Evolutionary conservation across 139 green algal species (phyloP), one percentile per base, ranked within the genome.

Genomic region (Tetraselmis chui): DNA sequence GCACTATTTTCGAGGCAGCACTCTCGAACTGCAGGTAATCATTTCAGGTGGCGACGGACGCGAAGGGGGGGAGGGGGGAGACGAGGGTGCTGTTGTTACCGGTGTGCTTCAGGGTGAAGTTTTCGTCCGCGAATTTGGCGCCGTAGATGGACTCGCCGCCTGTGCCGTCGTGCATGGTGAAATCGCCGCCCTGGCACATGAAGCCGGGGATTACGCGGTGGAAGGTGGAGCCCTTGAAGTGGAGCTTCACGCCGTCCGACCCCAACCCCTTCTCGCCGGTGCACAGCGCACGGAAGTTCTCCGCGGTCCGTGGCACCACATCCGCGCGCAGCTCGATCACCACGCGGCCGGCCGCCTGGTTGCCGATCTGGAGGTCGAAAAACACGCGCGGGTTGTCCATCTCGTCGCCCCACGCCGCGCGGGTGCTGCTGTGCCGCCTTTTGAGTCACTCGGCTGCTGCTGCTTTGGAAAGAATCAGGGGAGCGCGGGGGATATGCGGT

Each of bases 81-180:
- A 25, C 18, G 45, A 18, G 45, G 45, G 45, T 5, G 45, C 11
- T 5, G 11, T 25, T 25, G 11, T 67, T 18, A 18, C 45, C 81
- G 1, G 82, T 85, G 82, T 93, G 89, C 81, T 88, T 85, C 1
- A 89, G 29, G 2, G 59, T 77, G 77, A 93, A 93, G 80, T 90
- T 90, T 75, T 90, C 85, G n/a, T 89, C 84, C 1, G 80, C 45
- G 30, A 90, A 93, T n/a, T 75, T 87, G 1, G 24, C 25, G 1
- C 89, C 90, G 76, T 93, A 93, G 11, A 93, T 92, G 30, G 89
- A 92, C 83, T 92, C 93, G 67, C 94, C 93, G n/a, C 94, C 94
- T 0, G 93, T 97, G 79, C 94, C 94, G 75, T 94, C 91, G 27
- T 88, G 87, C 30, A 81, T 80, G 30, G 89, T 92, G 83, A 94